phyloP scores from a whole-genome alignment of 345 rosid genomes.

The Hibiscus mutabilis region DNA sequence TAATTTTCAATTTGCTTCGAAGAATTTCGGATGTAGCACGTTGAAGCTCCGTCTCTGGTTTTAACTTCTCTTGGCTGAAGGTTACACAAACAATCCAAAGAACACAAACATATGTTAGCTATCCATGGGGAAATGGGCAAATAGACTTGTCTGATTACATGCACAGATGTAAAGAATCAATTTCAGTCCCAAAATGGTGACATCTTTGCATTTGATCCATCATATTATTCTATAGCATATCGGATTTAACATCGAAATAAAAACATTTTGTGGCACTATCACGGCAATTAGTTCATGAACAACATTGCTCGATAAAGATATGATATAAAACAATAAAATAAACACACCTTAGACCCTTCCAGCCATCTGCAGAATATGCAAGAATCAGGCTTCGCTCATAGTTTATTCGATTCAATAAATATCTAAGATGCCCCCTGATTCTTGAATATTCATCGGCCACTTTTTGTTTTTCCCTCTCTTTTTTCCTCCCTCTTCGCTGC shows the following conservation, averaged over 20 bases:
- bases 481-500: constrained; percentile 31
- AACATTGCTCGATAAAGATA: neutral
- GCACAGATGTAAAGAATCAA: neutral
- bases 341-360: constrained; percentile 92
- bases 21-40: constrained; percentile 80
- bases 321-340: neutral
- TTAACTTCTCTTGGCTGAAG: constrained; percentile 79
- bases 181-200: neutral
- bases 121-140: constrained; percentile 1
- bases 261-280: constrained; percentile 2
- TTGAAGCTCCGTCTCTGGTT: constrained; percentile 93
- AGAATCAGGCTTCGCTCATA: constrained; percentile 78
- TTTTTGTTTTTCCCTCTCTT: constrained; percentile 16
- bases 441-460: constrained; percentile 61
- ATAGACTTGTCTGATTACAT: neutral
- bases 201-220: neutral
- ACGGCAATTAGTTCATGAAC: neutral
- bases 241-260: neutral
- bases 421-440: constrained; percentile 62
- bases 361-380: constrained; percentile 94
- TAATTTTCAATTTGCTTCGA: constrained; percentile 61
- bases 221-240: neutral
- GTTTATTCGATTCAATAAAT: constrained; percentile 58
- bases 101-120: neutral
- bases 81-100: constrained; percentile 11